phyloP scores from a whole-genome alignment of 208 protist genomes.

The Trypanosoma lewisi region DNA sequence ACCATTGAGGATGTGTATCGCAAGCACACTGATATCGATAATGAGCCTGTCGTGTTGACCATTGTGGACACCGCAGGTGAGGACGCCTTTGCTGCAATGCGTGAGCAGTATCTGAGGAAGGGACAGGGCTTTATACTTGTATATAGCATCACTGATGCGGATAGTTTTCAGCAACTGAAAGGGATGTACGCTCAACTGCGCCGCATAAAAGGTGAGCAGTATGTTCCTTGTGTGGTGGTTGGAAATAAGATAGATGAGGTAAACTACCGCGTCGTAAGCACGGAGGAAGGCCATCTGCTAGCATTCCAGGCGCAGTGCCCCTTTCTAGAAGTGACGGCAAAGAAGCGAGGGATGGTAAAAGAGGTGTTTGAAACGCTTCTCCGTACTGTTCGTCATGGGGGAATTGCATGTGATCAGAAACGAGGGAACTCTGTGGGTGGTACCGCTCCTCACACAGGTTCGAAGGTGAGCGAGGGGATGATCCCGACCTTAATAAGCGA shows the following conservation, averaged over 20 bases:
- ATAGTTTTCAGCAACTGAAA: conserved; percentile 63
- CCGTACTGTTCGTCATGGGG: conserved; percentile 31
- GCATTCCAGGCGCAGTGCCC: conserved; percentile 36
- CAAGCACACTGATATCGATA: conserved; percentile 73
- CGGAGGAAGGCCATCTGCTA: conserved; percentile 36
- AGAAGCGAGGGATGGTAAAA: conserved; percentile 39
- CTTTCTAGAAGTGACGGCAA: conserved; percentile 77
- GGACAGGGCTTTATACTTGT: conserved; percentile 60
- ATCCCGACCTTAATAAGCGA: no score
- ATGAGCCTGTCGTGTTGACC: conserved; percentile 79
- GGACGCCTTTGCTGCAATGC: conserved; percentile 87
- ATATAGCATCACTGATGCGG: conserved; percentile 71
- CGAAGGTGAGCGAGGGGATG: background rate
- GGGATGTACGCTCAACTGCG: conserved; percentile 34
- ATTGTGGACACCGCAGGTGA: conserved; percentile 93
- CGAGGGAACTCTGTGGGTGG: background rate
- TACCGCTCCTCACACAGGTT: background rate
- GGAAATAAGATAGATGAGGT: conserved; percentile 65
- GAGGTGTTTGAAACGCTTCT: conserved; percentile 50
- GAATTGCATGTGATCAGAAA: background rate
- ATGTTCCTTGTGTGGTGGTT: conserved; percentile 47
- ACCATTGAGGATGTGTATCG: conserved; percentile 85
- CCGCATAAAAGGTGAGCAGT: conserved; percentile 5
- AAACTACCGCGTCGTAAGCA: conserved; percentile 37
- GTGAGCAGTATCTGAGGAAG: conserved; percentile 44